These are phyloP conservation scores for Salix arbutifolia DNA, from an alignment of 345 rosid species.

Conservation along the genomic window DNA sequence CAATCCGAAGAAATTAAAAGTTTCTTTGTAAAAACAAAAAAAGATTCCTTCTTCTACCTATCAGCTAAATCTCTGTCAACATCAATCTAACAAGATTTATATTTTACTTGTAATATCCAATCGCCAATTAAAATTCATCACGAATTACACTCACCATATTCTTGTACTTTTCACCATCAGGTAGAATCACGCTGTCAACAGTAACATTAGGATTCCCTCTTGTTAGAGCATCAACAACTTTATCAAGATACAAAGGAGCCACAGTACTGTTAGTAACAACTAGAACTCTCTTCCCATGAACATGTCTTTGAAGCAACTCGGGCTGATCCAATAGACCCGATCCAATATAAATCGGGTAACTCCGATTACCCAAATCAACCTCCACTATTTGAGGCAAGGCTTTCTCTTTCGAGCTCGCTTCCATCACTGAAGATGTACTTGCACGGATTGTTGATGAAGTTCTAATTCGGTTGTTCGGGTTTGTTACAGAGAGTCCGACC, in stretches of 20 bases:
- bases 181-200: conserved; percentile 75
- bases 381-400: conserved; percentile 59
- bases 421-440: conserved; percentile 56
- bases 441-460: conserved; percentile 34
- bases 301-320: conserved; percentile 84
- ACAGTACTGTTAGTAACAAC: conserved; percentile 79
- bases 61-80: too few relatives aligned
- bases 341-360: conserved; percentile 94
- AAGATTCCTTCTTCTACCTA: too few relatives aligned
- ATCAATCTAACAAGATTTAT: too few relatives aligned
- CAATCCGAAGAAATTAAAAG: too few relatives aligned
- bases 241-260: conserved; percentile 72
- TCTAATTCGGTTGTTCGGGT: conserved; percentile 2
- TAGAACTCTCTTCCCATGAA: conserved; percentile 91
- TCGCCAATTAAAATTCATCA: too few relatives aligned
- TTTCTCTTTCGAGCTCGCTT: conserved; percentile 26
- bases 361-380: conserved; percentile 84
- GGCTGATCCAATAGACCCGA: conserved; percentile 80
- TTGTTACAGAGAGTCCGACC: conserved; percentile 21
- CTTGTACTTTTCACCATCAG: conserved; percentile 92
- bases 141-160: conserved; percentile 54
- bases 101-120: too few relatives aligned
- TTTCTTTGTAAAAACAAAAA: too few relatives aligned
- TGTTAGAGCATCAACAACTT: conserved; percentile 70
- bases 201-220: conserved; percentile 76